Percentiles rank a stretch among this genome's conserved stretches.
These are phyloP conservation scores for Serendipita indica DNA, from an alignment of 768 basidiomycete genomes.

Conservation along the genomic window DNA sequence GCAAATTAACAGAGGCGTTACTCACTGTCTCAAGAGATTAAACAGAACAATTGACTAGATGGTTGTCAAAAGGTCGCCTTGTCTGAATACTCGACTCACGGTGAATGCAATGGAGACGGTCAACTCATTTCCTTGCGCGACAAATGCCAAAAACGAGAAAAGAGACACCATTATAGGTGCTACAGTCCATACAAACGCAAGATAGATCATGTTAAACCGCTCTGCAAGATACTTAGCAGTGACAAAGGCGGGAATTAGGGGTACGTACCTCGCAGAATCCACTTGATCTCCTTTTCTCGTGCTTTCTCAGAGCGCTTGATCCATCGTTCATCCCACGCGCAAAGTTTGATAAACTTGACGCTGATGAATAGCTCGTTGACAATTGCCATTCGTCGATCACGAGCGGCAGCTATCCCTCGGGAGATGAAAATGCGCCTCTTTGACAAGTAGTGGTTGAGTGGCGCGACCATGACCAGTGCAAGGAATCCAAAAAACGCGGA, in stretches of 20 bases:
- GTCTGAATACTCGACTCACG: conserved; percentile 16
- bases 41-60: conserved; percentile 39
- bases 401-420: conserved; percentile 42
- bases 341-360: conserved; percentile 72
- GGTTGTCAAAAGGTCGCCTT: not conserved
- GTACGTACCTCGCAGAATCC: conserved; percentile 40
- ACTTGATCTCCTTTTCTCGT: conserved; percentile 50
- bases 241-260: not conserved
- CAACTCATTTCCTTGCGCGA: conserved; percentile 57
- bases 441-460: conserved; percentile 54
- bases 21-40: conserved; percentile 43
- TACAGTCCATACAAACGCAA: conserved; percentile 54
- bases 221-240: not conserved
- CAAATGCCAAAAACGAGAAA: conserved; percentile 60
- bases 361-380: conserved; percentile 57
- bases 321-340: conserved; percentile 71
- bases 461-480: conserved; percentile 48
- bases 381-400: conserved; percentile 65
- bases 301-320: conserved; percentile 48
- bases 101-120: conserved; percentile 81
- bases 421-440: conserved; percentile 45
- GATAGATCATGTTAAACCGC: conserved; percentile 33
- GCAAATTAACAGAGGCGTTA: no score
- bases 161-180: conserved; percentile 76
- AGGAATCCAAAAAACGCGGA: conserved; percentile 65